Conservation (phyloP, 1,139 yeast genomes). For the Magnusiomyces starmeri region DNA sequence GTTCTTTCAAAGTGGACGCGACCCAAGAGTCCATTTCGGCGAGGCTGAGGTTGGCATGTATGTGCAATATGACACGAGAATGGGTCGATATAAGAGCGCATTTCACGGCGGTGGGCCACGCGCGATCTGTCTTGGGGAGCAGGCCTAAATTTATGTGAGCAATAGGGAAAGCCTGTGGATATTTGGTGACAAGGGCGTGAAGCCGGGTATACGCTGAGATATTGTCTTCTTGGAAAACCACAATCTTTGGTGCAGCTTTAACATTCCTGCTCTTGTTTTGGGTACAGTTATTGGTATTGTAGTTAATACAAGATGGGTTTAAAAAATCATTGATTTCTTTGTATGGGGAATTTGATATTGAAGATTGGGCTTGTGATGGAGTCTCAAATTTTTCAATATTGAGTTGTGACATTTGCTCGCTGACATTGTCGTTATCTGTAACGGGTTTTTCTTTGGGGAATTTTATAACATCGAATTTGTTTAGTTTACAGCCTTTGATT, state of each 20-base stretch:
- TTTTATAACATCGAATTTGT: conserved; percentile 40
- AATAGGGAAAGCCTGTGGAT: conserved; percentile 31
- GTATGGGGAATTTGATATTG: no score
- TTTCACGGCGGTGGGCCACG: conserved; percentile 47
- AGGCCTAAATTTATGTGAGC: conserved; percentile 73
- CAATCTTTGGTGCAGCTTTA: no score
- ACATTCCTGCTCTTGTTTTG: no score
- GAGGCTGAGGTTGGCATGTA: conserved; percentile 67
- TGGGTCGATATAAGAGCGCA: conserved; percentile 19
- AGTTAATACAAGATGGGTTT: no score
- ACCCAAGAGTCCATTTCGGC: conserved; percentile 38
- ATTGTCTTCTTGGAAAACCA: conserved; percentile 58
- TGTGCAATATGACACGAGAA: conserved; percentile 40
- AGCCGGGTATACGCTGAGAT: conserved; percentile 43
- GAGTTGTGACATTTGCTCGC: no score
- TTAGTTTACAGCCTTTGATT: conserved; percentile 44
- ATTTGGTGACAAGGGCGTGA: conserved; percentile 7
- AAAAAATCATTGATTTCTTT: no score
- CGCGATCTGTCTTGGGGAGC: conserved; percentile 57
- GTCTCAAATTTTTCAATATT: no score
- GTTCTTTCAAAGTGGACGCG: conserved; percentile 1
- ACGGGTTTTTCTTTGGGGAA: no score
- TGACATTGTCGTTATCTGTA: background rate
- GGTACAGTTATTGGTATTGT: no score
- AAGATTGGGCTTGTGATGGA: no score